Conservation (phyloP, 1,139 yeast species). For the Blastobotrys ciferrii region DNA sequence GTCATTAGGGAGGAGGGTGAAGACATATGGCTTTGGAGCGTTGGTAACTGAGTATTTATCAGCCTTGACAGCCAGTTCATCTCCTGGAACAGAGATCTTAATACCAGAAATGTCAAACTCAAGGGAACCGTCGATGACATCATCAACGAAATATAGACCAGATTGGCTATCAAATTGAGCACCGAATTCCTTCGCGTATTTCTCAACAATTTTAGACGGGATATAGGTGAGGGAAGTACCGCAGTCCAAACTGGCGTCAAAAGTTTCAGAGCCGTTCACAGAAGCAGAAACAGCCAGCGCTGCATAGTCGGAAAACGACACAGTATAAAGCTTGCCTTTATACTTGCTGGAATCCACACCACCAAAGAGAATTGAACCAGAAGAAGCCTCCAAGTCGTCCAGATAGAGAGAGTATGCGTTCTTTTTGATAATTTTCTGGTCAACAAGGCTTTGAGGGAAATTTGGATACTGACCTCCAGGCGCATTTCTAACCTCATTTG, state of each 20-base stretch:
- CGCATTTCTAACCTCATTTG: constrained; percentile 12
- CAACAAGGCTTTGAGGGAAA: constrained; percentile 48
- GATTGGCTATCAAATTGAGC: constrained; percentile 21
- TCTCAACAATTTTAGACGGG: constrained; percentile 25
- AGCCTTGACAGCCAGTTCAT: constrained; percentile 33
- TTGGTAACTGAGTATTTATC: constrained; percentile 12
- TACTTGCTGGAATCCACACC: constrained; percentile 56
- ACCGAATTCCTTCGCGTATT: constrained; percentile 26
- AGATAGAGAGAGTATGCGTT: constrained; percentile 54
- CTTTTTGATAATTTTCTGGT: constrained; percentile 46
- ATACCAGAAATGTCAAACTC: constrained; percentile 44
- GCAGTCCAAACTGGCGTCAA: constrained; percentile 32
- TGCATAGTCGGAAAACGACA: constrained; percentile 25
- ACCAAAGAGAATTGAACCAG: constrained; percentile 55
- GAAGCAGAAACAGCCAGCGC: constrained; percentile 16
- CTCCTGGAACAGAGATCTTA: constrained; percentile 43
- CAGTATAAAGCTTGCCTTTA: constrained; percentile 42
- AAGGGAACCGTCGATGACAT: constrained; percentile 20
- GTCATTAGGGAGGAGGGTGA: constrained; percentile 26
- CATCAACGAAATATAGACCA: constrained; percentile 21
- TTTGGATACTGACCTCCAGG: constrained; percentile 31
- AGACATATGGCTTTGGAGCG: constrained; percentile 20
- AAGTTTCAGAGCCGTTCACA: constrained; percentile 12
- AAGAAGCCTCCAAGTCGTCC: constrained; percentile 40
- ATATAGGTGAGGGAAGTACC: constrained; percentile 35